Evolutionary conservation across 2,329 filamentous ascomycete species (phyloP).

Genomic region (Tympanopsis confertula): DNA sequence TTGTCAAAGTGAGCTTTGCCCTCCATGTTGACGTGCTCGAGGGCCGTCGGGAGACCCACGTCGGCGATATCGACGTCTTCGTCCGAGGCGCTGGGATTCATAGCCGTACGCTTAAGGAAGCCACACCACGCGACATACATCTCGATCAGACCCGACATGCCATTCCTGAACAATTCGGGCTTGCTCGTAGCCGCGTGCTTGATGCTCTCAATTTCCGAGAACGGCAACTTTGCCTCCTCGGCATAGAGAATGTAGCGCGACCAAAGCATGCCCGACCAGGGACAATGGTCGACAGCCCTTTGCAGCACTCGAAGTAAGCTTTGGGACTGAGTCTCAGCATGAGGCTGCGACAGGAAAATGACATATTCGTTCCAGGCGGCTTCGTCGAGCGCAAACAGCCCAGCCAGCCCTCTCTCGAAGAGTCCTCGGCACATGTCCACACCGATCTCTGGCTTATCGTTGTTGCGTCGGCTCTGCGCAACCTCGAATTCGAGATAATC

Average conservation of each 20-base stretch:
- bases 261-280: conserved; percentile 87
- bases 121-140: conserved; percentile 93
- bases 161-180: conserved; percentile 71
- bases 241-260: conserved; percentile 76
- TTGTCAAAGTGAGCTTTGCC: conserved; percentile 64
- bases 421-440: conserved; percentile 47
- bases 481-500: conserved; percentile 84
- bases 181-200: conserved; percentile 87
- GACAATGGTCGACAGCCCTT: conserved; percentile 78
- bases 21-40: conserved; percentile 76
- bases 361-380: conserved; percentile 74
- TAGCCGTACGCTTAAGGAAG: conserved; percentile 77
- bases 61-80: conserved; percentile 84
- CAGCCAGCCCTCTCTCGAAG: conserved; percentile 65
- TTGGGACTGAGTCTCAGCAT: conserved; percentile 17
- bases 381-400: conserved; percentile 61
- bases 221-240: conserved; percentile 66
- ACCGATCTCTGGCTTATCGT: conserved; percentile 28
- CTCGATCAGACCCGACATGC: conserved; percentile 78
- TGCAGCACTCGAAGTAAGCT: conserved; percentile 61
- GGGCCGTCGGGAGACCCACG: conserved; percentile 72
- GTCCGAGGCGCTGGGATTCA: conserved; percentile 60
- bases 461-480: conserved; percentile 43
- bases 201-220: conserved; percentile 73
- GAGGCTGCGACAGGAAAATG: conserved; percentile 44